Percentiles rank a stretch among this genome's conserved stretches.
Evolutionary conservation across 495 filamentous ascomycete genomes (phyloP).

Genomic region (Delitschia confertaspora): DNA sequence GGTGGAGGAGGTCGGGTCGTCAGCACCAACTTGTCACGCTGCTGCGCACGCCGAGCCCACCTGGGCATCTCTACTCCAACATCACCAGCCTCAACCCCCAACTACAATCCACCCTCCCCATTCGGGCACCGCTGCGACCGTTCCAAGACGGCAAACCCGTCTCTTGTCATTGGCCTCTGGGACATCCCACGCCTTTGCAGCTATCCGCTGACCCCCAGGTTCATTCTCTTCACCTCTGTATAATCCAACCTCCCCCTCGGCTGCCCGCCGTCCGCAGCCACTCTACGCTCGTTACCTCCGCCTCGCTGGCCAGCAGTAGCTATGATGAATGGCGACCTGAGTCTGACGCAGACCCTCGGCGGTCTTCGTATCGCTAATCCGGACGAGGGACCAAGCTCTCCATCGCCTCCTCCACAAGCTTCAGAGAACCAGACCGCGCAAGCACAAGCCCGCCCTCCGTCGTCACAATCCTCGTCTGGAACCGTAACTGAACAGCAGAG

Average conservation of each 20-base stretch:
- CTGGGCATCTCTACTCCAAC: background rate
- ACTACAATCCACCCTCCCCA: conserved; percentile 3
- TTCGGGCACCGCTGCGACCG: conserved; percentile 8
- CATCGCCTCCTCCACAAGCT: conserved; percentile 44
- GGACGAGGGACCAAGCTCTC: conserved; percentile 51
- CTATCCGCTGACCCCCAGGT: background rate
- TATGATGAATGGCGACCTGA: conserved; percentile 83
- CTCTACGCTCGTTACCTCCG: conserved; percentile 18
- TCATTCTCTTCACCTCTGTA: background rate
- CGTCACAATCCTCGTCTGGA: conserved; percentile 26
- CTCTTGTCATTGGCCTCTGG: conserved; percentile 13
- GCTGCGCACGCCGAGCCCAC: conserved; percentile 2
- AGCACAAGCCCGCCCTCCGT: conserved; percentile 19
- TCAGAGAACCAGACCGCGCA: conserved; percentile 6
- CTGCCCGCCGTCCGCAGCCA: conserved; percentile 10
- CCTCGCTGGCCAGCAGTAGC: background rate
- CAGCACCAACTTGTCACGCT: too few species aligned
- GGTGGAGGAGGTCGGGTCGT: too few species aligned
- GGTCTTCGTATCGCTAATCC: conserved; percentile 97
- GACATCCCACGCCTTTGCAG: conserved; percentile 10
- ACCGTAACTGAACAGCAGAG: conserved; percentile 25
- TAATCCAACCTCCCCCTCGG: conserved; percentile 1
- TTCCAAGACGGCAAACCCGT: conserved; percentile 11
- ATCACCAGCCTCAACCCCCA: conserved; percentile 19
- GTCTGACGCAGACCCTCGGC: conserved; percentile 83